Percentiles rank a stretch among this genome's conserved stretches.
Evolutionary conservation across 805 yeast genomes (phyloP).

Genomic region (Suhomyces faveliae): DNA sequence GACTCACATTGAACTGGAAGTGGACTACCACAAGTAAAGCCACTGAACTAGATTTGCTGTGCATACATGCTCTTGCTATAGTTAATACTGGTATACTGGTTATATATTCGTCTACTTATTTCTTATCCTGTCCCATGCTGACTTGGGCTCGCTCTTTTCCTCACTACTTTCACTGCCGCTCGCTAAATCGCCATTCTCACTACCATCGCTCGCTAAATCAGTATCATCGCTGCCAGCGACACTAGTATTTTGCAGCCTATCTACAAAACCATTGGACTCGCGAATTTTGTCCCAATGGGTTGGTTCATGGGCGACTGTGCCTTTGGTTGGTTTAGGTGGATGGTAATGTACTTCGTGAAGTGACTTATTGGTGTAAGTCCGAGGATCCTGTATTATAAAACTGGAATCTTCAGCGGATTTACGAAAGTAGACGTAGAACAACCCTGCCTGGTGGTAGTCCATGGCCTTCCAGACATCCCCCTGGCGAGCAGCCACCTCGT

Average conservation of each 20-base stretch:
- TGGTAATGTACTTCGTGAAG: slow-evolving; percentile 29
- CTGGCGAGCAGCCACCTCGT: slow-evolving; percentile 15
- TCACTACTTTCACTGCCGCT: slow-evolving; percentile 1
- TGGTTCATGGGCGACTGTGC: slow-evolving; percentile 13
- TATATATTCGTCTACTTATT: background rate
- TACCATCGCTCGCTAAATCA: slow-evolving; percentile 1
- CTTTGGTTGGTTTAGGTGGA: slow-evolving; percentile 4
- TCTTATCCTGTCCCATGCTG: slow-evolving; percentile 24
- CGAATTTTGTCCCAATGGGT: slow-evolving; percentile 36
- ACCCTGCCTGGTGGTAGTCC: slow-evolving; percentile 34
- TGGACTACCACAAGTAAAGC: no score
- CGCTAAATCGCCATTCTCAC: background rate
- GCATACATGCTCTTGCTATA: background rate
- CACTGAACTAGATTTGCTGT: no score
- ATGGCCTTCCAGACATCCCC: slow-evolving; percentile 35
- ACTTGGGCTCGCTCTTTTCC: slow-evolving; percentile 5
- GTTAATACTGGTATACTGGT: background rate
- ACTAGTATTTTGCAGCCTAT: background rate
- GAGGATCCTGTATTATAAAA: slow-evolving; percentile 22
- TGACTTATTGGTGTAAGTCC: slow-evolving; percentile 24
- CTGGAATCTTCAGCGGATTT: slow-evolving; percentile 21
- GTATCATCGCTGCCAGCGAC: background rate
- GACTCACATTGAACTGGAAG: no score
- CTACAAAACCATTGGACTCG: slow-evolving; percentile 27
- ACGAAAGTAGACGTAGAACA: slow-evolving; percentile 29